These are phyloP conservation scores for Rhodotorula sp. DNA, from an alignment of 1,284 basidiomycete genomes.

Conservation along the genomic window DNA sequence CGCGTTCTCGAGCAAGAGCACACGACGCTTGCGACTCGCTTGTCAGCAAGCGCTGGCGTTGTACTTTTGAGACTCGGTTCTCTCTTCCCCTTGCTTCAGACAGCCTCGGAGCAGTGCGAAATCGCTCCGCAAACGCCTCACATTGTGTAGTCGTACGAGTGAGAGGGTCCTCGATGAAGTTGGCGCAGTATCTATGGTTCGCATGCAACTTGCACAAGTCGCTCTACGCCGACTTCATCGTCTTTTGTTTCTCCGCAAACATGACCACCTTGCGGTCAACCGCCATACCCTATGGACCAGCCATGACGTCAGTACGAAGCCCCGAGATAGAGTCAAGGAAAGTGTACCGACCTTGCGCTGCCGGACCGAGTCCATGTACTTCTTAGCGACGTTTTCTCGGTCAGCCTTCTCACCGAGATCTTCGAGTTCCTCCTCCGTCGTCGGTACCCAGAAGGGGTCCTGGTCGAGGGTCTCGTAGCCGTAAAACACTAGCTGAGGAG, in stretches of 20 bases:
- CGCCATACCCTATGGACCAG: slow-evolving; percentile 67
- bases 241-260: slow-evolving; percentile 93
- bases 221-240: slow-evolving; percentile 61
- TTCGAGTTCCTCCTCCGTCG: slow-evolving; percentile 95
- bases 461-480: slow-evolving; percentile 86
- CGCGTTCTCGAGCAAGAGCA: too few species aligned
- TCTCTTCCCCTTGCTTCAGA: too few species aligned
- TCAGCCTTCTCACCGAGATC: slow-evolving; percentile 96
- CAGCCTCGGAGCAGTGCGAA: too few species aligned
- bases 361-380: slow-evolving; percentile 88
- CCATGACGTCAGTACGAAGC: background rate
- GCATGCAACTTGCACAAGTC: background rate
- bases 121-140: too few species aligned
- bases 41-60: too few species aligned
- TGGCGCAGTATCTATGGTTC: too few species aligned
- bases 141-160: background rate
- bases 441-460: slow-evolving; percentile 99
- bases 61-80: too few species aligned
- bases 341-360: slow-evolving; percentile 62
- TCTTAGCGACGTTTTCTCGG: slow-evolving; percentile 87
- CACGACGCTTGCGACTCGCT: too few species aligned
- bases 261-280: slow-evolving; percentile 90
- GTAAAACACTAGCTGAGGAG: slow-evolving; percentile 93
- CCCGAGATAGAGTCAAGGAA: background rate
- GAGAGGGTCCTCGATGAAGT: background rate